Evolutionary conservation across 768 basidiomycete species (phyloP), one percentile per base, ranked within the genome.

Genomic region (Udeniomyces megalosporus): DNA sequence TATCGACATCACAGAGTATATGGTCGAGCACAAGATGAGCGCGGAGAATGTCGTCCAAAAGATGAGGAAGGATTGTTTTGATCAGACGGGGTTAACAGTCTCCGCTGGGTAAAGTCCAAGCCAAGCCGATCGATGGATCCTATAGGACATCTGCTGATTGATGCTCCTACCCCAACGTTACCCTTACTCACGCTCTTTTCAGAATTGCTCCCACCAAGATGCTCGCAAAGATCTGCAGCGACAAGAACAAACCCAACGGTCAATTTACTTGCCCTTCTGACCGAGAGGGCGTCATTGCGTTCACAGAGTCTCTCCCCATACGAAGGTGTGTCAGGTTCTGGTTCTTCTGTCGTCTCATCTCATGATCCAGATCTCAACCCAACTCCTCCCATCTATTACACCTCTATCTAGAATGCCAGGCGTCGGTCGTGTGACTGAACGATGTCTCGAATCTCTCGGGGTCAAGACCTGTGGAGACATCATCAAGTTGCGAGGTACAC

Each of bases 221-320:
- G 85, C 78, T 97, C 20, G 89, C 91, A 45, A 97, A 97, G 86
- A 92, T 93, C 35, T 91, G 88, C 71, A 93, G 91, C 31, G 91
- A 96, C 73, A 89, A 85, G 77, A 93, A 96, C 72, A 96, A 96
- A 74, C 92, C 91, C 2, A 88, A 93, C 69, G 91, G 90, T 14
- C 91, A 95, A 72, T 96, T 81, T 66, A 79, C 80, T 67, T 79
- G 95, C 26, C 74, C 81, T 2, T 88, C 85, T 68, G 79, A 84
- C 29, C 72, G 78, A 2, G 69, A 80, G 31, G 75, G 78, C 8
- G 84, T 96, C 67, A 78, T 79, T 52, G 74, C 74, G 0, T 96
- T 95, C 71, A 89, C 89, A 84, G 76, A 75, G 24, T 81, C 84
- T 52, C 79, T 96, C 17, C 79, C 89, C 0, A 88, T 95, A 48